Evolutionary conservation across 345 rosid species (phyloP), one percentile per base, ranked within the genome.

Genomic region (Pistacia atlantica): DNA sequence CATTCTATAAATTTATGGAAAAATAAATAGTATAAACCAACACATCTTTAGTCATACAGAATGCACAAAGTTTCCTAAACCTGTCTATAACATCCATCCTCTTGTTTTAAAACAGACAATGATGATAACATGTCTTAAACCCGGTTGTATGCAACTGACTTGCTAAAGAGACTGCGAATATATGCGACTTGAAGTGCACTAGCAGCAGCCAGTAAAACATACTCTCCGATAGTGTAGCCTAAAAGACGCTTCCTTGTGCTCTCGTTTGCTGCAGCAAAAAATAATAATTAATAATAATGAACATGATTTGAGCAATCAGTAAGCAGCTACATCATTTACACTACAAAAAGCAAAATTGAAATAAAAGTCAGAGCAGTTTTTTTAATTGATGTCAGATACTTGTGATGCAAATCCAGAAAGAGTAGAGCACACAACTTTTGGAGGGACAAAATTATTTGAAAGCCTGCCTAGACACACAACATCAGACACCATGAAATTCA

Each of bases 151-250:
- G 91, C 95, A 63, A 92, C 92, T 14, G 97, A 90, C 84, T 94
- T 91, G 94, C 97, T 96, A 84, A 96, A 96, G 82, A 96, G 99
- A 77, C 85, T 95, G 28, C 99, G 97, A 71, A 92, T 89, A 77
- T 90, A 93, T 2, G 88, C 60, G 6, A 91, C 97, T 64, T 96
- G 98, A 84, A 96, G 91, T 1, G 86, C 75, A 77, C 99, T 96
- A 4, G 85, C 90, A 68, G 77, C 75, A 35, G 89, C 97, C 69
- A 96, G 85, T 79, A 93, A 69, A 3, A 92, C 64, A 82, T 93
- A 93, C 77, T 96, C 99, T 60, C 85, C 93, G 45, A 89, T 81
- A 11, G 97, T 93, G 92, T 93, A 93, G 75, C 87, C 90, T 72
- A 96, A 83, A 72, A 93, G 97, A 0, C 98, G 89, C 86, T 80